Percentiles rank a stretch among this genome's conserved stretches.
Evolutionary conservation across 73 alveolate genomes (phyloP).

Genomic region (Paramecium sexaurelia): DNA sequence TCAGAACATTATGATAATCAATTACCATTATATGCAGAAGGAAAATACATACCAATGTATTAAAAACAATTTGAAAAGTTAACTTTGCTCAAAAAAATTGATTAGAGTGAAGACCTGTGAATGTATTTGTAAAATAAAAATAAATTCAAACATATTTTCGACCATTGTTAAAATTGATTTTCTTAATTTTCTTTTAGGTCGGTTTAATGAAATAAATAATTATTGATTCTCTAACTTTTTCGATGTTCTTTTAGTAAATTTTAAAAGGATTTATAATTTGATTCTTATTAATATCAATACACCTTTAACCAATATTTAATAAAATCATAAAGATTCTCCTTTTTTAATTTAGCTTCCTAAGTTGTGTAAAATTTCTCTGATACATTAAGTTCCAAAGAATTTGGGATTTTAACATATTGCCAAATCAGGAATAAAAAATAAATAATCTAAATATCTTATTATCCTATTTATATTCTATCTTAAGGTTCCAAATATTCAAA

Average conservation of each 20-base stretch:
- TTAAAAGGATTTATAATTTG: no score
- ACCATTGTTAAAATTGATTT: no score
- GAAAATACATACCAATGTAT: not conserved
- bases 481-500: no score
- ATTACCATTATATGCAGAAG: not conserved
- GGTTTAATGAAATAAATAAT: not conserved
- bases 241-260: constrained; percentile 15
- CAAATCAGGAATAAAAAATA: no score
- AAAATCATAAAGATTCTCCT: constrained; percentile 19
- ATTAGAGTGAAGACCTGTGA: not conserved
- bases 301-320: not conserved
- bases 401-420: no score
- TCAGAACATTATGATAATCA: constrained; percentile 52
- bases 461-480: no score
- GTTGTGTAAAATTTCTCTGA: not conserved
- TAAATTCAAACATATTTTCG: no score
- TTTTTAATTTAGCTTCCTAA: constrained; percentile 14
- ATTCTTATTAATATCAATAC: no score
- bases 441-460: no score
- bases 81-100: not conserved
- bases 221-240: not conserved
- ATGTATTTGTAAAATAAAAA: not conserved
- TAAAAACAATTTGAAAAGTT: not conserved
- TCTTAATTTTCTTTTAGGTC: no score
- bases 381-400: not conserved